Base-by-base conservation (phyloP, 208 protist species). In the Wallacemonas collosoma region DNA sequence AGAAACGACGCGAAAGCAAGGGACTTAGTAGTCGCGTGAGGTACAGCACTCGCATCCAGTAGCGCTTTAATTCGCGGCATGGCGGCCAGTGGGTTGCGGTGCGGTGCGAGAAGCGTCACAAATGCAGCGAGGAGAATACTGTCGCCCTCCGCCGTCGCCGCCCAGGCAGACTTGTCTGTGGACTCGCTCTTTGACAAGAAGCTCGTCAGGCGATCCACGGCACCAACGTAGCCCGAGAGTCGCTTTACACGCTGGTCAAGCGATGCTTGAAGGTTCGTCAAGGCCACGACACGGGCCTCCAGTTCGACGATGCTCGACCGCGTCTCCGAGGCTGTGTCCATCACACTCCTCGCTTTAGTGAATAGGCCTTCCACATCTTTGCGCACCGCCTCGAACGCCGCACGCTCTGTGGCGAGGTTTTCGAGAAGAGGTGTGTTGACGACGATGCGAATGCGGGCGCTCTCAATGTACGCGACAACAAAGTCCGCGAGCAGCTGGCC, bases 191-290 rank as follows among this genome's bases (percentile, higher is more conserved):
- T 74, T 58, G 26, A 53, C 26, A 75, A n/a, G 60, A 93, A 93
- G 43, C 76, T 64, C 45, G 73, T 73, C 76, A 94, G 93, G 4
- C 82, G 71, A 68, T 96, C 92, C 48, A 93, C 82, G 11, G 91
- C 60, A 26, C 82, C 82, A 3, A 81, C 82, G 67, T 93, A 90
- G 17, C 75, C 67, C 15, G 73, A 53, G 50, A 96, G 78, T 3
- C 70, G 71, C 38, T 73, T 62, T 71, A 83, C 86, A 26, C 80
- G 76, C 51, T 79, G 58, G n/a, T 79, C 57, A 5, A 67, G 65
- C 3, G 44, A 71, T 1, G 71, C 44, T 50, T 79, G 73, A 5
- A 50, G 36, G 57, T 47, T 57, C 53, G 73, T 79, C 48, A 57
- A 15, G 14, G 26, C 41, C 43, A 65, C 62, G 1, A 67, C 68